phyloP scores from a whole-genome alignment of 305 asterid species.

The Fraxinus albicans region DNA sequence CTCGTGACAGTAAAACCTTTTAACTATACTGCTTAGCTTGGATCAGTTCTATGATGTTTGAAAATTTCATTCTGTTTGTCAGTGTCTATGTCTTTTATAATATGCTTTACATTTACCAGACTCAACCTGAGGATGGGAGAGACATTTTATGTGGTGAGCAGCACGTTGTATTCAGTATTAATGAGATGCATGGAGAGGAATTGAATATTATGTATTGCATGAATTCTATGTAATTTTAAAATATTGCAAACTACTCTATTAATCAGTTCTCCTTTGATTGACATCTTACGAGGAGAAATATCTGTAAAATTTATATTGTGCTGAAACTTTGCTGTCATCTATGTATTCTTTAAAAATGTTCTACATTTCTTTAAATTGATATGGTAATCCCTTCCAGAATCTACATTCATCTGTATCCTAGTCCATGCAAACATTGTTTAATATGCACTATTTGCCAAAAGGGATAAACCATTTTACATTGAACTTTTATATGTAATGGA shows the following conservation, averaged over 20 bases:
- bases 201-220: neutral
- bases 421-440: neutral
- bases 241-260: neutral
- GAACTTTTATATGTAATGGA: neutral
- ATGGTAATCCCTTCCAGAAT: neutral
- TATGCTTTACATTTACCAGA: neutral
- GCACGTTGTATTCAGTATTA: neutral
- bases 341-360: neutral
- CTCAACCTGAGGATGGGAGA: neutral
- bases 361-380: neutral
- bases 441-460: neutral
- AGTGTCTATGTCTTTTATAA: too few species aligned
- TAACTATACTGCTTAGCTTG: neutral
- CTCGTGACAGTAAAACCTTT: neutral
- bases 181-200: neutral
- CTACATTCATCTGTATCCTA: neutral
- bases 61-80: neutral
- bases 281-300: neutral
- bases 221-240: neutral
- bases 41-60: neutral
- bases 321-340: neutral
- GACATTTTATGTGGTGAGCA: neutral
- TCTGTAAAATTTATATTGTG: neutral
- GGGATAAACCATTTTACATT: neutral
- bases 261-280: neutral